phyloP scores from a whole-genome alignment of 2,329 filamentous ascomycete genomes.

The Neophaeococcomyces mojaviensis region DNA sequence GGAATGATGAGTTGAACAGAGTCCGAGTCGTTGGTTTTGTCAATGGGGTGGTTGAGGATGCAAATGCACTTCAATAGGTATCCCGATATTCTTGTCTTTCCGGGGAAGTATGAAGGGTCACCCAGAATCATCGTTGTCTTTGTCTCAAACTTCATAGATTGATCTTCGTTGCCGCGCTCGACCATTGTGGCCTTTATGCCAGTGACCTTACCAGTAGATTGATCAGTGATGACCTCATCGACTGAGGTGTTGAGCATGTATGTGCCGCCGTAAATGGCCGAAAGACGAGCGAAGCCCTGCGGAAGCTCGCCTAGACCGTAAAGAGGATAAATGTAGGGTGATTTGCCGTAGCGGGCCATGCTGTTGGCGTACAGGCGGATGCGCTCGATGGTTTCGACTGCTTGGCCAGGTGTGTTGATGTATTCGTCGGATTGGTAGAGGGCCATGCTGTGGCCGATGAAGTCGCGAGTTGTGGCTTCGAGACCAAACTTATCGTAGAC shows the following conservation, averaged over 20 bases:
- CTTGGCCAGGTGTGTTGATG: conserved; percentile 62
- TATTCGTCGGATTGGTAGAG: conserved; percentile 88
- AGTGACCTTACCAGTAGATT: conserved; percentile 63
- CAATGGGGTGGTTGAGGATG: conserved; percentile 89
- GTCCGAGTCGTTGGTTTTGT: conserved; percentile 81
- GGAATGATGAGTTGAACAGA: conserved; percentile 95
- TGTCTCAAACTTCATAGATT: conserved; percentile 85
- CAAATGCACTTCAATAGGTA: conserved; percentile 95
- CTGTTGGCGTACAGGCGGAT: conserved; percentile 97
- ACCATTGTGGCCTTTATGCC: conserved; percentile 98
- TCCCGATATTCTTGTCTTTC: conserved; percentile 78
- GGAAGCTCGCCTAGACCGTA: conserved; percentile 96
- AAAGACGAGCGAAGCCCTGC: conserved; percentile 93
- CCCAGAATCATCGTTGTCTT: conserved; percentile 94
- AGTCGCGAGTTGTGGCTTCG: conserved; percentile 81
- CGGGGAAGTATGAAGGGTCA: conserved; percentile 92
- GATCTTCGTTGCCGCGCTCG: conserved; percentile 65
- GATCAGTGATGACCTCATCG: conserved; percentile 78
- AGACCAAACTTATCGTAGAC: conserved; percentile 97
- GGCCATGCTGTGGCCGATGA: conserved; percentile 97
- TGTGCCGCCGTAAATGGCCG: conserved; percentile 95
- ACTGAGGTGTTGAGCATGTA: conserved; percentile 98
- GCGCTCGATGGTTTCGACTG: conserved; percentile 79
- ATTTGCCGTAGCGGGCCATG: conserved; percentile 95
- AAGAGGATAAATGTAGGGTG: conserved; percentile 97